These are phyloP conservation scores for Torulaspora microellipsoides DNA, from an alignment of 805 yeast genomes.

Conservation along the genomic window DNA sequence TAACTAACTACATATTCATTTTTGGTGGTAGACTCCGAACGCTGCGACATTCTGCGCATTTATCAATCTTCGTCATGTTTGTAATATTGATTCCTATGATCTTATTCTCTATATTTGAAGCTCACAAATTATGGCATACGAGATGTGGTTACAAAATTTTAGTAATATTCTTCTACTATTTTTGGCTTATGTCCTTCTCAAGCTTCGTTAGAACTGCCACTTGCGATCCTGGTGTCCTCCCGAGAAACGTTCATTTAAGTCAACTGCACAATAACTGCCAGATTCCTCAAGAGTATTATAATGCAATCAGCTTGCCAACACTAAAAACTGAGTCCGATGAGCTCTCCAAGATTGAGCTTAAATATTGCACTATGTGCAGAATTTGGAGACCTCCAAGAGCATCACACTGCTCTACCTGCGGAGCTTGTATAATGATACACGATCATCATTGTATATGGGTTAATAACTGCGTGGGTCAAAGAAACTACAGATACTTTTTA, in stretches of 20 bases:
- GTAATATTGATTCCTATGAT: constrained; percentile 44
- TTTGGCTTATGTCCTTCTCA: constrained; percentile 47
- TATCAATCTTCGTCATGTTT: constrained; percentile 36
- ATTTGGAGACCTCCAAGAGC: constrained; percentile 76
- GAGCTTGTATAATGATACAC: constrained; percentile 54
- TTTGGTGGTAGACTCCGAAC: constrained; percentile 63
- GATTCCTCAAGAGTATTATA: constrained; percentile 57
- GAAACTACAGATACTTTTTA: constrained; percentile 63
- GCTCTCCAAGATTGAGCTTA: constrained; percentile 43
- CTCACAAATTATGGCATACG: constrained; percentile 26
- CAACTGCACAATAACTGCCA: constrained; percentile 31
- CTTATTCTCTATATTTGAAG: constrained; percentile 49
- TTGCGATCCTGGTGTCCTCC: constrained; percentile 67
- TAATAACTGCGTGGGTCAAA: constrained; percentile 70
- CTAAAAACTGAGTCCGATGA: constrained; percentile 8
- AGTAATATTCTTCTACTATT: constrained; percentile 54
- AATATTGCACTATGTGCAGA: constrained; percentile 60
- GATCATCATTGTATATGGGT: constrained; percentile 72
- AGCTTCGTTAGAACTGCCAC: constrained; percentile 52
- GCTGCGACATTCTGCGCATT: constrained; percentile 37
- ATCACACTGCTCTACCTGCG: constrained; percentile 70
- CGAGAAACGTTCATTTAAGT: constrained; percentile 59
- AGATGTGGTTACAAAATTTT: constrained; percentile 19
- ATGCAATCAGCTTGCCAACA: constrained; percentile 47
- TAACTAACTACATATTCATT: constrained; percentile 44